Evolutionary conservation across 202 grass and related monocot genomes (phyloP).

Genomic region (Hordeum pubiflorum): DNA sequence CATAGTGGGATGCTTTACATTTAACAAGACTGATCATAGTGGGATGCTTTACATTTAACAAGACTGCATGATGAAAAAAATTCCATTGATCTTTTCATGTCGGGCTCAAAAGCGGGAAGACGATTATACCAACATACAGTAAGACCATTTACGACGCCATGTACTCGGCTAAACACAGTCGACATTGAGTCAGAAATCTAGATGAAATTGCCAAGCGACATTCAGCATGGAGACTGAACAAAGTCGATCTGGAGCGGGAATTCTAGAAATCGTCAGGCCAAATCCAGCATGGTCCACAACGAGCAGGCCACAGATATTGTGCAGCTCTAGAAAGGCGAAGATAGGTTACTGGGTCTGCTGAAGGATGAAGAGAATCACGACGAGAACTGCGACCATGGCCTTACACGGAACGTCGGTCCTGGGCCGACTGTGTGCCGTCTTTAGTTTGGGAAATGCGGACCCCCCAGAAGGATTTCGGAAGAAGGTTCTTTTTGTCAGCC

Average conservation of each 20-base stretch:
- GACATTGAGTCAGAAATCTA: not conserved
- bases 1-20: no score
- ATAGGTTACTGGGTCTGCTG: not conserved
- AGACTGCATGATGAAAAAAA: no score
- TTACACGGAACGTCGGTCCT: not conserved
- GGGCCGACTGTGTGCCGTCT: conserved; percentile 44
- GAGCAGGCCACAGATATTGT: not conserved
- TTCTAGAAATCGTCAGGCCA: not conserved
- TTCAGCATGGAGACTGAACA: not conserved
- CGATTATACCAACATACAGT: not conserved
- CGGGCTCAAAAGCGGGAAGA: not conserved
- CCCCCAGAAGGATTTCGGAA: conserved; percentile 89
- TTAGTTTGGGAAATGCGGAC: conserved; percentile 54
- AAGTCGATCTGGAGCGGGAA: not conserved
- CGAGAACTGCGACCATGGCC: not conserved
- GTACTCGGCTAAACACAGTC: not conserved
- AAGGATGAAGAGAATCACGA: not conserved
- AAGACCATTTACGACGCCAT: not conserved
- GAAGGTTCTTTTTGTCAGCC: conserved; percentile 44
- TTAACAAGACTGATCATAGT: no score
- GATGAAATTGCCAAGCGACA: not conserved
- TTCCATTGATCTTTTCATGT: no score
- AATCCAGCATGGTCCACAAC: not conserved
- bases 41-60: no score
- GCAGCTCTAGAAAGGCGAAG: not conserved